Percentiles rank a stretch among this genome's conserved stretches.
These are phyloP conservation scores for Erysimum cheiri DNA, from an alignment of 441 rosid genomes.

Conservation along the genomic window DNA sequence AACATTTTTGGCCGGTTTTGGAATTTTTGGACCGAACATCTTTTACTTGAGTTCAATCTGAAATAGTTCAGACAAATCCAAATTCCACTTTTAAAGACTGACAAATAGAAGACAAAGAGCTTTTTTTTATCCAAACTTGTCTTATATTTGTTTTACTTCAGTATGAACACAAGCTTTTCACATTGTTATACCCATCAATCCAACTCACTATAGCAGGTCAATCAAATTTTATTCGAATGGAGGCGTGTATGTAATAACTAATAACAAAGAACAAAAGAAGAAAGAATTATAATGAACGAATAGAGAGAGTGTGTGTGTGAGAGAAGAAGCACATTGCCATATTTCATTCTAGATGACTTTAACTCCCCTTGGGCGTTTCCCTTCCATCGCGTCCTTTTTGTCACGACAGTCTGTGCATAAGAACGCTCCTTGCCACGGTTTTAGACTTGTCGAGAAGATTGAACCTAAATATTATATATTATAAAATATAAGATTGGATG, in stretches of 20 bases:
- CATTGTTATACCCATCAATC: slow-evolving; percentile 33
- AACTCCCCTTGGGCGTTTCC: no score
- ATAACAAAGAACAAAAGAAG: slow-evolving; percentile 45
- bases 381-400: no score
- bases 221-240: slow-evolving; percentile 1
- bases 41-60: background rate
- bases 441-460: no score
- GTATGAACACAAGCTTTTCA: slow-evolving; percentile 24
- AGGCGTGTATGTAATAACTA: slow-evolving; percentile 1
- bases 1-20: no score
- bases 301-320: no score
- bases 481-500: no score
- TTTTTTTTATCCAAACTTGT: slow-evolving; percentile 1
- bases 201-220: slow-evolving; percentile 8
- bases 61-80: background rate
- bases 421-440: no score
- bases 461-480: no score
- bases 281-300: slow-evolving; percentile 41
- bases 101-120: background rate
- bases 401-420: no score
- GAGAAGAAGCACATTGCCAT: no score
- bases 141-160: background rate
- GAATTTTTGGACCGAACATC: background rate
- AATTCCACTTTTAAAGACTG: background rate
- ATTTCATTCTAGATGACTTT: no score